phyloP scores from a whole-genome alignment of 495 filamentous ascomycete genomes.

The Trichodelitschia bisporula region DNA sequence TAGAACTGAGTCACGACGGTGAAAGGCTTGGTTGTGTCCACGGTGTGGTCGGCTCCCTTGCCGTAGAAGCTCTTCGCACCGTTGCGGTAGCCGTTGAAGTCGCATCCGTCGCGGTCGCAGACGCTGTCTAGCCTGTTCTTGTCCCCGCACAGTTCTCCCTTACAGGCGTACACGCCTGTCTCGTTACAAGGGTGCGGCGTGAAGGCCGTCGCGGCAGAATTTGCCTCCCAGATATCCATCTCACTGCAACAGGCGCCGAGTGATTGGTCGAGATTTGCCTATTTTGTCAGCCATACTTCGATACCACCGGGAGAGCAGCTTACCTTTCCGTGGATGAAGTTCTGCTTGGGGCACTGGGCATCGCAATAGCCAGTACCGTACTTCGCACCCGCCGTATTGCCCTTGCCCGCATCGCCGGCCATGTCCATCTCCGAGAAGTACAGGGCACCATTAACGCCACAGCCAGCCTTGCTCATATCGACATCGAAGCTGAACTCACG shows the following conservation, averaged over 20 bases:
- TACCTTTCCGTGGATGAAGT: conserved; percentile 29
- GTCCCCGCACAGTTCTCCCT: conserved; percentile 6
- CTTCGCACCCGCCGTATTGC: conserved; percentile 30
- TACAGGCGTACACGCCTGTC: conserved; percentile 7
- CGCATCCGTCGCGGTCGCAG: conserved; percentile 43
- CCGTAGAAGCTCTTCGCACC: conserved; percentile 32
- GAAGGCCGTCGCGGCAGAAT: conserved; percentile 10
- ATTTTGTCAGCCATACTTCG: no score
- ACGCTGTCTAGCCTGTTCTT: conserved; percentile 18
- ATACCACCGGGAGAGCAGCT: no score
- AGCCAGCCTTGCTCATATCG: conserved; percentile 32
- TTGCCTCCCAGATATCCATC: conserved; percentile 12
- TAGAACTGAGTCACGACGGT: conserved; percentile 47
- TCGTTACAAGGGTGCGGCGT: conserved; percentile 14
- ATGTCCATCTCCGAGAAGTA: conserved; percentile 38
- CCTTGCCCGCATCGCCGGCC: conserved; percentile 24
- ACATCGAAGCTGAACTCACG: conserved; percentile 39
- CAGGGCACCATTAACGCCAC: conserved; percentile 43
- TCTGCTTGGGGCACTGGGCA: conserved; percentile 30
- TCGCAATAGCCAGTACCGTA: conserved; percentile 54
- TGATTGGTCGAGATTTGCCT: conserved; percentile 22
- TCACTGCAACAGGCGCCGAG: conserved; percentile 14
- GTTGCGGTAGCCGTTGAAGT: conserved; percentile 36
- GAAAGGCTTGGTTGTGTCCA: conserved; percentile 34
- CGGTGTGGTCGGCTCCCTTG: conserved; percentile 18